Evolutionary conservation across 2,329 filamentous ascomycete genomes (phyloP).

Genomic region (Colletotrichum noveboracense): DNA sequence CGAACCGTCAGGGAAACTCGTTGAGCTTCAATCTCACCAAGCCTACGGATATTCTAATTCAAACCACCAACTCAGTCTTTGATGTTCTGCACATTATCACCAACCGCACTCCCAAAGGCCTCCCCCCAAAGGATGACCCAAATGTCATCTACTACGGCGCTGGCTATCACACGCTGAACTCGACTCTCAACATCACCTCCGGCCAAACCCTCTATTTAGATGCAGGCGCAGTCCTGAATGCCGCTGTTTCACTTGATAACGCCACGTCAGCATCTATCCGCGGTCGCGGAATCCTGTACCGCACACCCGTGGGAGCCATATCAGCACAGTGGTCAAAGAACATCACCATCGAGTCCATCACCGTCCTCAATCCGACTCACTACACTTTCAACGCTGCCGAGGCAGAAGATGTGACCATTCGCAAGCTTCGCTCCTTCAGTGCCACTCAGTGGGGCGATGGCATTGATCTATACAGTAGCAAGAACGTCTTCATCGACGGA

Average conservation of each 20-base stretch:
- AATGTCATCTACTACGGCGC: conserved; percentile 26
- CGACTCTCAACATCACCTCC: conserved; percentile 13
- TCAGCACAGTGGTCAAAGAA: conserved; percentile 12
- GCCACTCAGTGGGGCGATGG: conserved; percentile 26
- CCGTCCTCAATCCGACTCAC: conserved; percentile 13
- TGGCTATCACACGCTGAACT: conserved; percentile 23
- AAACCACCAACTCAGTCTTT: conserved; percentile 28
- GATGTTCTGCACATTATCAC: conserved; percentile 27
- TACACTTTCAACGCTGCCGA: conserved; percentile 18
- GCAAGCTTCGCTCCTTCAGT: conserved; percentile 20
- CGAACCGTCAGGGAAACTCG: neutral
- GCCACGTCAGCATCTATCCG: conserved; percentile 19
- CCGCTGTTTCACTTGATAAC: neutral
- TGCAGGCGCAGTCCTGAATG: neutral
- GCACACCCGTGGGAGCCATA: conserved; percentile 7
- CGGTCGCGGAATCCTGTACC: conserved; percentile 25
- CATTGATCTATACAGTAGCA: conserved; percentile 27
- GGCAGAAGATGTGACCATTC: conserved; percentile 16
- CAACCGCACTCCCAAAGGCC: conserved; percentile 21
- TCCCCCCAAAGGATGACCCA: neutral
- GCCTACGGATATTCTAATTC: neutral
- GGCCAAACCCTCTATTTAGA: neutral
- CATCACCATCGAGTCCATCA: conserved; percentile 22
- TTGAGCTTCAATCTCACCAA: neutral
- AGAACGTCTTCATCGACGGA: conserved; percentile 28